Conservation (phyloP, 2,329 filamentous ascomycete genomes). For the Lachnellula subtilissima region DNA sequence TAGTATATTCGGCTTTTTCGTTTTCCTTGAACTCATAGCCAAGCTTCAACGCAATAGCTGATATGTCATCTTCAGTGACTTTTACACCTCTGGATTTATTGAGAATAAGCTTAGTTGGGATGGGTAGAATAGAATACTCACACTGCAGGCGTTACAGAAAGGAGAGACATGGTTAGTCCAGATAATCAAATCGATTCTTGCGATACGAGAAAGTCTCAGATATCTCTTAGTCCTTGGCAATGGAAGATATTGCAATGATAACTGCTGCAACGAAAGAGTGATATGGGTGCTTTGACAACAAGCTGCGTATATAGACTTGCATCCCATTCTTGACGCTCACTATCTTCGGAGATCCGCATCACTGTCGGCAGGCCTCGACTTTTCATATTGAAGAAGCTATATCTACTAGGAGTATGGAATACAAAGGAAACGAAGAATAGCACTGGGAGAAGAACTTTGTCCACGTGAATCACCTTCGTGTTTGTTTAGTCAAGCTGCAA, state of each 20-base stretch:
- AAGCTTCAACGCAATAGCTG: slow-evolving; percentile 14
- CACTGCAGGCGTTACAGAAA: slow-evolving; percentile 18
- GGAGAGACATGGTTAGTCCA: slow-evolving; percentile 14
- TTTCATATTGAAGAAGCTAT: too few relatives aligned
- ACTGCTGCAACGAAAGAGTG: not conserved
- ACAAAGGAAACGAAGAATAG: too few relatives aligned
- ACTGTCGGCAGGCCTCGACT: too few relatives aligned
- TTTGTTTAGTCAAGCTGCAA: too few relatives aligned
- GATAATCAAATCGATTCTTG: not conserved
- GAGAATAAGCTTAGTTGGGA: not conserved
- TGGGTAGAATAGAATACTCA: not conserved
- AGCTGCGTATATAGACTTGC: not conserved
- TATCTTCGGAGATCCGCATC: slow-evolving; percentile 9
- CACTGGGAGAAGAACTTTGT: too few relatives aligned
- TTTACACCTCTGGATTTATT: slow-evolving; percentile 11
- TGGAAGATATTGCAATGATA: not conserved
- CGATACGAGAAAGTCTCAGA: not conserved
- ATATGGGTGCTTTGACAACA: not conserved
- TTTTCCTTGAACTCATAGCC: slow-evolving; percentile 18
- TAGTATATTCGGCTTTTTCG: slow-evolving; percentile 18
- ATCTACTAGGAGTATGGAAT: too few relatives aligned
- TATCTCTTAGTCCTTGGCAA: not conserved
- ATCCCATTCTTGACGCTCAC: not conserved
- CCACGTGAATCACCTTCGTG: too few relatives aligned
- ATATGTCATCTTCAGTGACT: slow-evolving; percentile 17